phyloP scores from a whole-genome alignment of 257 asterid genomes.

The Orobanche coerulescens region DNA sequence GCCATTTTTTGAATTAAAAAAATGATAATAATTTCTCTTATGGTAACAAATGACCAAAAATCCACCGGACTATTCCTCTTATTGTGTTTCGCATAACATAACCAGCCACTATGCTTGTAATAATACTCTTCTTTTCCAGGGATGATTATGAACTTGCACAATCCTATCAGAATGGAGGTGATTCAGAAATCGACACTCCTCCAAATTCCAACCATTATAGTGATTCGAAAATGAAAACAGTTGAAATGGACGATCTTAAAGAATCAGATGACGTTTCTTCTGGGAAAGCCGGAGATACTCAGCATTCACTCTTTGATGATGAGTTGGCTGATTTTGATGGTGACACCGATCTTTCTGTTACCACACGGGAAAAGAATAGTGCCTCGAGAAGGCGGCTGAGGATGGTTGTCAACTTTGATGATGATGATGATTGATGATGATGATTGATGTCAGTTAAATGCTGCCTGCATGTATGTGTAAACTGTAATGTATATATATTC shows the following conservation, averaged over 20 bases:
- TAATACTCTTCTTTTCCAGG: conserved; percentile 28
- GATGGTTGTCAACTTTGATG: conserved; percentile 66
- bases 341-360: conserved; percentile 20
- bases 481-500: no score
- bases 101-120: conserved; percentile 1
- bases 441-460: conserved; percentile 27
- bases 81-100: neutral
- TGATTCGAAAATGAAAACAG: conserved; percentile 25
- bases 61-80: no score
- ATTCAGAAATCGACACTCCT: conserved; percentile 14
- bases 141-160: conserved; percentile 28
- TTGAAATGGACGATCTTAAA: conserved; percentile 19
- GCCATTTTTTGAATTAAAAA: no score
- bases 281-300: conserved; percentile 18
- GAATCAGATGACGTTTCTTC: conserved; percentile 10
- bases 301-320: conserved; percentile 28
- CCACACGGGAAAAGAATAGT: conserved; percentile 26
- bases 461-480: no score
- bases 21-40: no score
- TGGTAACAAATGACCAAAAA: no score
- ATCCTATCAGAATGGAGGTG: conserved; percentile 25
- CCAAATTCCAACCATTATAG: conserved; percentile 9
- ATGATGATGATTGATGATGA: conserved; percentile 74
- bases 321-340: conserved; percentile 43
- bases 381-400: conserved; percentile 56